These are phyloP conservation scores for Taphrina pruni DNA, from an alignment of 1,139 yeast species.

Conservation along the genomic window DNA sequence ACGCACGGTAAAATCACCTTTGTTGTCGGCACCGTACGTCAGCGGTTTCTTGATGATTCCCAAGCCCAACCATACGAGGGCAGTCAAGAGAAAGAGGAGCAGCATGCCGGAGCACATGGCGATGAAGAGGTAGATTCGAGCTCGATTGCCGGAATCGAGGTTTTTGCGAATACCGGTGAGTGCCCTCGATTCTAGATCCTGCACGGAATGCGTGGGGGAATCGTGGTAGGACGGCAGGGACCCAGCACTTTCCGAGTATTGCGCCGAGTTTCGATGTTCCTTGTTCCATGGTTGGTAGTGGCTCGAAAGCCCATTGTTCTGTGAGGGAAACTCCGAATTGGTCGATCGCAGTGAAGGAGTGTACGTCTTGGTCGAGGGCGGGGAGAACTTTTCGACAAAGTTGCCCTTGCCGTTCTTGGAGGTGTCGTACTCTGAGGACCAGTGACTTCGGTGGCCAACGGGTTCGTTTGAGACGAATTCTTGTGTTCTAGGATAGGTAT, in stretches of 20 bases:
- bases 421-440: slow-evolving; percentile 13
- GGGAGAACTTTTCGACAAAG: slow-evolving; percentile 29
- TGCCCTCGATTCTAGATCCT: not conserved
- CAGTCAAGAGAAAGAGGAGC: slow-evolving; percentile 22
- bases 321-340: slow-evolving; percentile 8
- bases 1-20: slow-evolving; percentile 7
- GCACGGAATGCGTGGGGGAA: slow-evolving; percentile 6
- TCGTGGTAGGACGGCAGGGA: slow-evolving; percentile 31
- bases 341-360: slow-evolving; percentile 8
- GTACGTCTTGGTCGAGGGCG: slow-evolving; percentile 22
- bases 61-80: slow-evolving; percentile 23
- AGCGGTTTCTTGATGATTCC: slow-evolving; percentile 17
- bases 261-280: slow-evolving; percentile 8
- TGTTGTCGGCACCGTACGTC: slow-evolving; percentile 11
- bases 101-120: slow-evolving; percentile 26
- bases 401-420: slow-evolving; percentile 11
- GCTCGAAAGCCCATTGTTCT: slow-evolving; percentile 2
- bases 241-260: slow-evolving; percentile 25
- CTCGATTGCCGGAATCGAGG: slow-evolving; percentile 27
- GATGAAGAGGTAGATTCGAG: slow-evolving; percentile 23
- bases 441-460: slow-evolving; percentile 4
- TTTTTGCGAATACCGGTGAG: not conserved
- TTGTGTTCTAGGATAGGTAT: not conserved
- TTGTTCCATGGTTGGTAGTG: slow-evolving; percentile 17
- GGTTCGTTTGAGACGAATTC: slow-evolving; percentile 5